These are phyloP conservation scores for Scleromitrula shiraiana DNA, from an alignment of 2,329 filamentous ascomycete species.

Conservation along the genomic window DNA sequence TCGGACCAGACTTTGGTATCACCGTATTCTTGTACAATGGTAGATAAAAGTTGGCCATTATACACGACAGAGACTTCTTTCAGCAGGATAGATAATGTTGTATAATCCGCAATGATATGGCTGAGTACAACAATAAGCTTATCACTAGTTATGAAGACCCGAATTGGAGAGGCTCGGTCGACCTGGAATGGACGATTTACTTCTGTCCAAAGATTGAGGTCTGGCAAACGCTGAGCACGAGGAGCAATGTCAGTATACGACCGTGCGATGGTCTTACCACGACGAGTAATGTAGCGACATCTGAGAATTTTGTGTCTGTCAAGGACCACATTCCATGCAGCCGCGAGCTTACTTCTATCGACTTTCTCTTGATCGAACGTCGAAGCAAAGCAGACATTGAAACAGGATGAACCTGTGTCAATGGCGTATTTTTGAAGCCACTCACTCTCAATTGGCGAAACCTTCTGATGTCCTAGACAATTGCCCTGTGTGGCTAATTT, in stretches of 20 bases:
- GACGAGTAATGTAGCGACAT: constrained; percentile 7
- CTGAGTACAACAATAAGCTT: constrained; percentile 23
- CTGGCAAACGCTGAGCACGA: not conserved
- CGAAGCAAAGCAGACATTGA: constrained; percentile 25
- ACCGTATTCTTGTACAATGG: constrained; percentile 1
- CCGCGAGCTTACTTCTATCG: constrained; percentile 14
- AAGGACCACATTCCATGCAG: constrained; percentile 20
- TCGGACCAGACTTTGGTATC: constrained; percentile 2
- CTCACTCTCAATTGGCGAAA: constrained; percentile 10
- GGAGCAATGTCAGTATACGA: constrained; percentile 5
- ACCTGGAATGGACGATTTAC: constrained; percentile 25
- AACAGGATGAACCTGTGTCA: constrained; percentile 15
- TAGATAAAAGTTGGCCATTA: constrained; percentile 3
- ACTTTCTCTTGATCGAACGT: constrained; percentile 5
- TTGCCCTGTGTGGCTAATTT: too few species aligned
- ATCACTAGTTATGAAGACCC: constrained; percentile 22
- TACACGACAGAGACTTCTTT: constrained; percentile 23
- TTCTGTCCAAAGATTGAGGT: constrained; percentile 13
- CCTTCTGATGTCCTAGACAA: not conserved
- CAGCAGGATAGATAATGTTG: constrained; percentile 25
- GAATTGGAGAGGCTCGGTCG: constrained; percentile 18
- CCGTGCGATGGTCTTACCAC: not conserved
- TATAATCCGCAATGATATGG: constrained; percentile 32
- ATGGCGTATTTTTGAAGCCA: constrained; percentile 8
- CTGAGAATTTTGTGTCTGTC: constrained; percentile 10